Conservation (phyloP, 2,329 filamentous ascomycete genomes). For the Claviceps fusiformis region DNA sequence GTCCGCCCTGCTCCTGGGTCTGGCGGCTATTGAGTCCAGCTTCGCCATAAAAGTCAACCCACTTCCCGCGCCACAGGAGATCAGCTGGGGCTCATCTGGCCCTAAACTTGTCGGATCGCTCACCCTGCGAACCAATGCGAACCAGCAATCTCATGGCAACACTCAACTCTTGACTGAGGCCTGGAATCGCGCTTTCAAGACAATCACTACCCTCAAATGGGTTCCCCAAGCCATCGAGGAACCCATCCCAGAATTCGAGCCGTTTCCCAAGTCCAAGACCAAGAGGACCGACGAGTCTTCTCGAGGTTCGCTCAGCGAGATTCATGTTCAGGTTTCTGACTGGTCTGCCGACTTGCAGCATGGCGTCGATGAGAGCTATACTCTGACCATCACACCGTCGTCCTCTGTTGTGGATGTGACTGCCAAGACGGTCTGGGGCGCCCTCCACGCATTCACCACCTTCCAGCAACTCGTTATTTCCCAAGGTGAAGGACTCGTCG, state of each 20-base stretch:
- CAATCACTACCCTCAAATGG: slow-evolving; percentile 38
- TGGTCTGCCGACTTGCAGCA: slow-evolving; percentile 34
- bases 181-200: slow-evolving; percentile 34
- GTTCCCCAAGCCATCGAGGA: slow-evolving; percentile 37
- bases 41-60: slow-evolving; percentile 15
- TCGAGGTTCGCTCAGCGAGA: slow-evolving; percentile 20
- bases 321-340: slow-evolving; percentile 33
- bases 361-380: slow-evolving; percentile 44
- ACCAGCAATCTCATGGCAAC: slow-evolving; percentile 2
- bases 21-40: slow-evolving; percentile 5
- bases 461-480: slow-evolving; percentile 41
- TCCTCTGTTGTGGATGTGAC: slow-evolving; percentile 30
- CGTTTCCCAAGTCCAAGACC: slow-evolving; percentile 31
- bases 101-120: slow-evolving; percentile 9
- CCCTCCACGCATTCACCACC: slow-evolving; percentile 42
- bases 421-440: slow-evolving; percentile 38
- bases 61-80: slow-evolving; percentile 13
- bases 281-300: slow-evolving; percentile 14
- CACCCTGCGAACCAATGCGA: slow-evolving; percentile 8
- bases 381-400: slow-evolving; percentile 25
- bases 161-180: slow-evolving; percentile 25
- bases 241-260: slow-evolving; percentile 33
- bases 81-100: slow-evolving; percentile 14
- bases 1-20: not conserved
- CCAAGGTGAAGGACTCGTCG: slow-evolving; percentile 28